These are phyloP conservation scores for Xylaria sp. DNA, from an alignment of 2,329 filamentous ascomycete genomes.

Conservation along the genomic window DNA sequence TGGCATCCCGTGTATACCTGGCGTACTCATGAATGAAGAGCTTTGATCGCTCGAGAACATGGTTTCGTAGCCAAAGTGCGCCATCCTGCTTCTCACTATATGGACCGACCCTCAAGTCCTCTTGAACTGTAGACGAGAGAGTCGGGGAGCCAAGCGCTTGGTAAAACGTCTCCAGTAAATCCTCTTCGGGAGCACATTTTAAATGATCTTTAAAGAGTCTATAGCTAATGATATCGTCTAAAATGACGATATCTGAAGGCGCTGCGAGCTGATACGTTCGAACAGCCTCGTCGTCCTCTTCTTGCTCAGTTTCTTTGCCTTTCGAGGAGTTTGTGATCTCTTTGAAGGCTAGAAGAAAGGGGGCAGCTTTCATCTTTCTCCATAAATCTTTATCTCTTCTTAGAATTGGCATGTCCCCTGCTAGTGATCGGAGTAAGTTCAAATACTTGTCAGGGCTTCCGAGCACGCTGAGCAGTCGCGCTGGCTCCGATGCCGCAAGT, in stretches of 20 bases:
- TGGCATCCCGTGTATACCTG: conserved; percentile 73
- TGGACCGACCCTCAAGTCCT: conserved; percentile 75
- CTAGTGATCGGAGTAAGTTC: conserved; percentile 78
- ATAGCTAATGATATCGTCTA: conserved; percentile 90
- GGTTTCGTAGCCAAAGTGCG: conserved; percentile 74
- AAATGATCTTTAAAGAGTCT: conserved; percentile 85
- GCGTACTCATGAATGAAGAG: conserved; percentile 82
- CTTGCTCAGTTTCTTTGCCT: conserved; percentile 51
- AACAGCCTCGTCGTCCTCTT: conserved; percentile 65
- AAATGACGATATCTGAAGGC: conserved; percentile 74
- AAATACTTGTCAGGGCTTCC: conserved; percentile 86
- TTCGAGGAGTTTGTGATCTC: conserved; percentile 63
- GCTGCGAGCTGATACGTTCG: conserved; percentile 79
- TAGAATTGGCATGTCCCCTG: conserved; percentile 71
- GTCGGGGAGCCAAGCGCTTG: conserved; percentile 76
- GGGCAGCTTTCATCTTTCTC: conserved; percentile 73
- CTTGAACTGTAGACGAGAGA: conserved; percentile 78
- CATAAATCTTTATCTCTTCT: conserved; percentile 82
- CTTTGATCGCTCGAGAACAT: conserved; percentile 85
- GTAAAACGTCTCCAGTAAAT: conserved; percentile 84
- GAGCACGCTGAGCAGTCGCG: conserved; percentile 78
- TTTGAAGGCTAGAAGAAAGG: conserved; percentile 83
- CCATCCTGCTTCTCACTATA: conserved; percentile 68
- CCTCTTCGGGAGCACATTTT: conserved; percentile 88
- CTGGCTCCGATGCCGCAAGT: conserved; percentile 83